Conservation (phyloP, 805 yeast species). For the Pachysolen tannophilus region DNA sequence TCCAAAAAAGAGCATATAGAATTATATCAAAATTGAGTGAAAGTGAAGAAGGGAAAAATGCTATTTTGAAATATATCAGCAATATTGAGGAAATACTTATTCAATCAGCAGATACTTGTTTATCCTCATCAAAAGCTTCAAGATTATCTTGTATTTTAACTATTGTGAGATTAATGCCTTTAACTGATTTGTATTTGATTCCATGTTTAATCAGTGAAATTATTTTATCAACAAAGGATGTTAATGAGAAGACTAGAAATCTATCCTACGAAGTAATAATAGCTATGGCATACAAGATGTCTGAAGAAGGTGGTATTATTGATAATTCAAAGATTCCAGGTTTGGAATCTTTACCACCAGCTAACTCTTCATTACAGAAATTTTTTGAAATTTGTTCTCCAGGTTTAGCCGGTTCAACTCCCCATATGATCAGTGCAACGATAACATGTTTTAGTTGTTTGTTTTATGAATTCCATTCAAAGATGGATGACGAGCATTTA, state of each 20-base stretch:
- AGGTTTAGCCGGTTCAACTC: constrained; percentile 89
- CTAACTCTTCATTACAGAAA: constrained; percentile 66
- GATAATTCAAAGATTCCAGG: constrained; percentile 60
- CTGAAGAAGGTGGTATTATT: constrained; percentile 53
- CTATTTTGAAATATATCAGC: constrained; percentile 42
- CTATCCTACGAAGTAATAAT: constrained; percentile 69
- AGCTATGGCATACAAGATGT: constrained; percentile 75
- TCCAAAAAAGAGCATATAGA: constrained; percentile 88
- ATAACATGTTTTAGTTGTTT: constrained; percentile 85
- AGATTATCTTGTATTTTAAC: constrained; percentile 63
- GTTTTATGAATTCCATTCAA: constrained; percentile 74
- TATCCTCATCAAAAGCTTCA: constrained; percentile 72
- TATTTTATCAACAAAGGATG: constrained; percentile 84
- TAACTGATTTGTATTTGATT: constrained; percentile 60
- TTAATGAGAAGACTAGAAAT: constrained; percentile 85
- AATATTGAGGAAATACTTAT: constrained; percentile 56
- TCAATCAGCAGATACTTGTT: constrained; percentile 47
- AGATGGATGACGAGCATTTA: constrained; percentile 50
- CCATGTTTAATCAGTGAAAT: constrained; percentile 82
- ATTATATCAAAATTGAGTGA: constrained; percentile 66
- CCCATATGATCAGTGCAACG: constrained; percentile 96
- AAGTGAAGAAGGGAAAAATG: constrained; percentile 50
- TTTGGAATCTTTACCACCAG: constrained; percentile 55
- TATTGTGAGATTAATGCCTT: constrained; percentile 56
- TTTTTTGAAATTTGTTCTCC: constrained; percentile 92